Evolutionary conservation across 495 filamentous ascomycete genomes (phyloP).

Genomic region (Staphylotrichum tortipilum): DNA sequence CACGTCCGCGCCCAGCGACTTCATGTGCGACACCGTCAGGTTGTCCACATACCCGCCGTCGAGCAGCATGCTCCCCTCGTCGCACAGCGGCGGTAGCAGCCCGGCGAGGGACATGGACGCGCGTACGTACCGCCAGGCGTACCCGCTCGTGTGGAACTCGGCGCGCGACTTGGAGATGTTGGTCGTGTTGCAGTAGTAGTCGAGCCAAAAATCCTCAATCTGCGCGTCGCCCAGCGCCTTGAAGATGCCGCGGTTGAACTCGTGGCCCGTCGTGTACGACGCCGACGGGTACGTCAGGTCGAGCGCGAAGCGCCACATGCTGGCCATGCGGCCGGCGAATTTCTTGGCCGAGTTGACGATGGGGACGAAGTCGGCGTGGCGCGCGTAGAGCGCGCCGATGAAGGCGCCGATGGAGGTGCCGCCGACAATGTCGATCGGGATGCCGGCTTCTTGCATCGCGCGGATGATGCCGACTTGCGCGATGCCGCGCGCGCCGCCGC

Average conservation of each 20-base stretch:
- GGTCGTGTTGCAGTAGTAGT: conserved; percentile 98
- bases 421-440: conserved; percentile 92
- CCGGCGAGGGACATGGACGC: conserved; percentile 95
- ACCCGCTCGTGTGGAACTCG: conserved; percentile 89
- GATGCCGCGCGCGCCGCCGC: conserved; percentile 86
- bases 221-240: conserved; percentile 94
- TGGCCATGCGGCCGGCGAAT: conserved; percentile 92
- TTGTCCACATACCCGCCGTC: conserved; percentile 98
- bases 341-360: conserved; percentile 96
- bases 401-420: conserved; percentile 98
- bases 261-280: conserved; percentile 95
- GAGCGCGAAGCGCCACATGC: conserved; percentile 92
- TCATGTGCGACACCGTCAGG: conserved; percentile 94
- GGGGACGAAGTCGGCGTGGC: conserved; percentile 92
- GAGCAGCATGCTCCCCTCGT: conserved; percentile 91
- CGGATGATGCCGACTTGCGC: conserved; percentile 88
- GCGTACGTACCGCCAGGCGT: conserved; percentile 92
- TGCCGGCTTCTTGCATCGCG: conserved; percentile 90
- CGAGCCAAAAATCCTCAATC: conserved; percentile 98
- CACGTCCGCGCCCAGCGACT: conserved; percentile 79
- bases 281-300: conserved; percentile 91
- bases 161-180: conserved; percentile 86
- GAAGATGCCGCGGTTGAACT: conserved; percentile 98
- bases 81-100: conserved; percentile 84
- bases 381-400: conserved; percentile 89